These are phyloP conservation scores for Sabuloglossum arenarium DNA, from an alignment of 495 filamentous ascomycete genomes.

Conservation along the genomic window DNA sequence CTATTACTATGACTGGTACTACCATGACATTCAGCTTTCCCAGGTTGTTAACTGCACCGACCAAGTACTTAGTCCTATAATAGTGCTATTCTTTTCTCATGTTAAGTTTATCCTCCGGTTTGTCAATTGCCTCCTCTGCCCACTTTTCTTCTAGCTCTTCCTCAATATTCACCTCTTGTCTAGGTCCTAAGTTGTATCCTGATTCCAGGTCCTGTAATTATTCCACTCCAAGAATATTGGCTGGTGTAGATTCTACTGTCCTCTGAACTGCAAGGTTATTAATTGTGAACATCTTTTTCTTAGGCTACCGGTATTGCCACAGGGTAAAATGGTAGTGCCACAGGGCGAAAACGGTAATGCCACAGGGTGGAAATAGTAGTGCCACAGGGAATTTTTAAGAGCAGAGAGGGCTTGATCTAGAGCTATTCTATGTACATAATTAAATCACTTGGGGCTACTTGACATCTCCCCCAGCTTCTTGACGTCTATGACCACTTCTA, in stretches of 20 bases:
- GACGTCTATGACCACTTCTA: neutral
- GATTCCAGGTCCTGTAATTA: neutral
- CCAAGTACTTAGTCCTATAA: neutral
- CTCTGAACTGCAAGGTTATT: neutral
- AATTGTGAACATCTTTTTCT: neutral
- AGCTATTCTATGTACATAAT: neutral
- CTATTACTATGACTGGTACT: too few relatives aligned
- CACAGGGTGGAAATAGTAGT: too few relatives aligned
- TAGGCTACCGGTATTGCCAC: neutral
- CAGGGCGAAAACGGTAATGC: too few relatives aligned
- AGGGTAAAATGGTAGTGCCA: neutral
- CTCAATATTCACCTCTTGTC: neutral
- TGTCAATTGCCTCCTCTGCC: neutral
- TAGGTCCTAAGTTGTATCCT: neutral
- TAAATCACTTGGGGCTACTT: neutral
- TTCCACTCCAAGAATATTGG: neutral
- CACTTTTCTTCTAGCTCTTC: neutral
- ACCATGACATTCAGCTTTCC: too few relatives aligned
- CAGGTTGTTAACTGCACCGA: neutral
- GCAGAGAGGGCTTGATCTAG: neutral
- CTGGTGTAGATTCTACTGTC: neutral
- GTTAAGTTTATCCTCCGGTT: neutral
- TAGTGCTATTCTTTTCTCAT: neutral
- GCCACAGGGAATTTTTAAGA: neutral
- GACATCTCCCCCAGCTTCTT: neutral